Evolutionary conservation across 108 stramenopile species (phyloP).

Genomic region (Stephanodiscus minutulus): DNA sequence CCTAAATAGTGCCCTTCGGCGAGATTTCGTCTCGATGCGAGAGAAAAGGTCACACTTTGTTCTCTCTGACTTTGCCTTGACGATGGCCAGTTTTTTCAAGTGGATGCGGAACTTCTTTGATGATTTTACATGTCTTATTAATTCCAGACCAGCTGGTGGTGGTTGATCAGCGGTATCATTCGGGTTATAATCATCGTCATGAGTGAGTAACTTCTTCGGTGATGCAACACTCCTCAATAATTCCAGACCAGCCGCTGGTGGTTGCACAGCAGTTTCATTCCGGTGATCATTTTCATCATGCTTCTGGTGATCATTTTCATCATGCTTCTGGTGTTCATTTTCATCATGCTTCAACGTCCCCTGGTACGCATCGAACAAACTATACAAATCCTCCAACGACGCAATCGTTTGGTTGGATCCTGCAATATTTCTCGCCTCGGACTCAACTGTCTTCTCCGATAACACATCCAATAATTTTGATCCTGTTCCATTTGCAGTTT

Average conservation of each 20-base stretch:
- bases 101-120: constrained; percentile 7
- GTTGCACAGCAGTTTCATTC: neutral
- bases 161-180: neutral
- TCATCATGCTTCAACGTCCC: neutral
- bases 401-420: neutral
- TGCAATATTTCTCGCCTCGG: neutral
- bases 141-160: neutral
- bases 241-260: neutral
- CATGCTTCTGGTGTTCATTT: neutral
- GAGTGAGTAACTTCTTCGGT: constrained; percentile 4
- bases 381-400: constrained; percentile 13
- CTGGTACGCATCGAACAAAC: constrained; percentile 17
- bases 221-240: neutral
- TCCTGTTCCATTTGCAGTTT: neutral
- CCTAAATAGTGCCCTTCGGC: neutral
- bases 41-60: constrained; percentile 16
- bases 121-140: constrained; percentile 1
- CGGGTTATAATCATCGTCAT: too few species aligned
- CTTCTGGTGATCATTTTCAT: neutral
- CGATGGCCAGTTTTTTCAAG: constrained; percentile 8
- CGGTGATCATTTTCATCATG: neutral
- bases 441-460: constrained; percentile 8
- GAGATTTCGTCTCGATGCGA: neutral
- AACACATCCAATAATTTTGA: constrained; percentile 3
- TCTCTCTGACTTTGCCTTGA: constrained; percentile 13